Base-by-base conservation (phyloP, 1,284 basidiomycete species). In the Psilocybe mexicana region DNA sequence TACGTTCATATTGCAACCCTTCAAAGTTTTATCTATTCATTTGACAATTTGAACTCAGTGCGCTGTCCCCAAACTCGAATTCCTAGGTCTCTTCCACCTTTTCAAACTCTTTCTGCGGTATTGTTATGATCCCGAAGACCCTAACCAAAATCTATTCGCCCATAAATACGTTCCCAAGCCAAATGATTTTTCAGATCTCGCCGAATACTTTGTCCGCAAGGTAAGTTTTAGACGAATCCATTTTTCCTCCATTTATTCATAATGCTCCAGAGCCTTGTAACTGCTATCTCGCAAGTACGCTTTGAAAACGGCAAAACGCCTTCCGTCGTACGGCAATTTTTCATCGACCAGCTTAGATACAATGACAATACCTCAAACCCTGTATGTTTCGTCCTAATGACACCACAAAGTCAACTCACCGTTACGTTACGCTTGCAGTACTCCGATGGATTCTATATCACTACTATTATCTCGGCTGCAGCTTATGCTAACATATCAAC, bases 131-230 rank as follows among this genome's bases (percentile, higher is more conserved):
- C 90, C 92, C 0, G 87, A 90, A 68, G 85, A 90, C 58, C 76
- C 81, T 18, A 87, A 86, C 56, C 85, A 89, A 65, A 93, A 95
- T 69, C 79, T 94, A 2, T 93, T 95, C 70, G 81, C 79, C 3
- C 91, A 94, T 67, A 88, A 85, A 43, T 96, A 92, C 70, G 90
- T 95, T 14, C 94, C 95, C 1, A 86, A 90, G 62, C 93, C 95
- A 14, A 99, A 98, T 71, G 91, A 98, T 68, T 98, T 98, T 70
- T 86, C 87, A 58, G 93, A 98, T 67, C 77, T 97, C 47, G 78
- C 94, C 1, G 93, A 97, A 65, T 98, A 99, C 73, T 96, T 98
- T 68, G 86, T 99, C 38, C 90, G 94, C 67, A 95, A 96, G 86
- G 93, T 91, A 58, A 62, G 79, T 66, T 26, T 24, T 10, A 14